Base-by-base conservation (phyloP, 352 stramenopile genomes). In the Globisporangium megalacanthum region DNA sequence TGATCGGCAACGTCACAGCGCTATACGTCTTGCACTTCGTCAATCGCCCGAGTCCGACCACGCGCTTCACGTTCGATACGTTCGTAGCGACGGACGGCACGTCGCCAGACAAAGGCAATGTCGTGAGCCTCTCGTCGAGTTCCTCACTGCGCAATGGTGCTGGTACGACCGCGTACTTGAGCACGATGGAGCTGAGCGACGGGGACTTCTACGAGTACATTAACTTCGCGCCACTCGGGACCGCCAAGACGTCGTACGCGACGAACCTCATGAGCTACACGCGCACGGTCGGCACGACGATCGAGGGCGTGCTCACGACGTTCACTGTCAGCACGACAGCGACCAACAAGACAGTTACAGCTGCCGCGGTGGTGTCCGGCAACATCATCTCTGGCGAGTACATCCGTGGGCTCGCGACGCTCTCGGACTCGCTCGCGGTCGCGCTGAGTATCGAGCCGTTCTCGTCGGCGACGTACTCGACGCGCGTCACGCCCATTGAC, bases 11-110 rank as follows among this genome's bases (percentile, higher is more conserved):
- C 60, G 56, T 86, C 45, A 72, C 69, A 8, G 79, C 75, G 15
- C 56, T 89, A 19, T 89, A 82, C 66, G 64, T 78, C 33, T 65
- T 89, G 22, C 79, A 87, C 65, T 89, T 89, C 50, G 73, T 71
- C 17, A 67, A 87, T 55, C 68, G 64, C 13, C 72, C 78, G 2
- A 68, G 62, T 29, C 60, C 66, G 10, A 75, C 64, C 0, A 79
- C 75, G 11, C 65, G 65, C 6, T 81, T 85, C 54, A 72, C 63
- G 15, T 70, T 79, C 22, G 59, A 58, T 5, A 64, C 62, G 10
- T 72, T 86, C 15, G 58, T 35, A 4, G 60, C 66, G 4, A 70
- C 52, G 1, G 33, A 55, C 0, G 63, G 61, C 3, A 54, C 59
- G 5, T 68, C 44, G 3, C 54, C 66, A 0, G 48, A 41, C 9